Evolutionary conservation across 2,329 filamentous ascomycete species (phyloP).

Genomic region (Cladophialophora psammophila): DNA sequence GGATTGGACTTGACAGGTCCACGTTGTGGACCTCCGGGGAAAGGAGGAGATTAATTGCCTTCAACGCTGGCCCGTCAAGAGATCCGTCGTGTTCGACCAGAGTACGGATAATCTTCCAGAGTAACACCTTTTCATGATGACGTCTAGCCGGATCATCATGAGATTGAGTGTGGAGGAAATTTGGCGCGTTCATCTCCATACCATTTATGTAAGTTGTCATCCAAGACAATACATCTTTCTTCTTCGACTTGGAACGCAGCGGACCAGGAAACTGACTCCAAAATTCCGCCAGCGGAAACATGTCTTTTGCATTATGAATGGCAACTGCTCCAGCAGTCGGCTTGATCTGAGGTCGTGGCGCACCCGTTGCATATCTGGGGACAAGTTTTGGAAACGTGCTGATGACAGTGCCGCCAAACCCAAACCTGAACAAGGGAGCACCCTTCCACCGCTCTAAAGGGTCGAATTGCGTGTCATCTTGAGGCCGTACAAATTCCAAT

Average conservation of each 20-base stretch:
- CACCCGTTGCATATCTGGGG: conserved; percentile 81
- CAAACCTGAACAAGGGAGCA: conserved; percentile 84
- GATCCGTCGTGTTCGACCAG: conserved; percentile 87
- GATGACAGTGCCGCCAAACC: conserved; percentile 80
- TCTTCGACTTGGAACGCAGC: conserved; percentile 87
- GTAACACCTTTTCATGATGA: conserved; percentile 76
- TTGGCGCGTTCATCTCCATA: conserved; percentile 64
- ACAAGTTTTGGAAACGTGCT: conserved; percentile 89
- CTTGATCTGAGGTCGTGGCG: conserved; percentile 77
- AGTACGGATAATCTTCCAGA: conserved; percentile 85
- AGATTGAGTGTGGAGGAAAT: conserved; percentile 49
- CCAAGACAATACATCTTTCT: conserved; percentile 90
- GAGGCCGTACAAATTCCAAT: conserved; percentile 63
- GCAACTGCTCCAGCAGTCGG: conserved; percentile 83
- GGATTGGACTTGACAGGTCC: conserved; percentile 36
- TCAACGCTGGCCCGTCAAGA: conserved; percentile 76
- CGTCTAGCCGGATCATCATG: conserved; percentile 67
- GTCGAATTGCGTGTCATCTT: conserved; percentile 68
- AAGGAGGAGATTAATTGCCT: conserved; percentile 76
- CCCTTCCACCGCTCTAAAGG: conserved; percentile 90
- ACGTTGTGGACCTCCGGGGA: conserved; percentile 61
- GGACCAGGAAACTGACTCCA: conserved; percentile 88
- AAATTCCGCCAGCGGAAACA: conserved; percentile 73
- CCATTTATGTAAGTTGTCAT: conserved; percentile 76
- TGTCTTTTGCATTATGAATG: conserved; percentile 75